These are phyloP conservation scores for Bassia scoparia DNA, from an alignment of 148 eudicot genomes.

Conservation along the genomic window DNA sequence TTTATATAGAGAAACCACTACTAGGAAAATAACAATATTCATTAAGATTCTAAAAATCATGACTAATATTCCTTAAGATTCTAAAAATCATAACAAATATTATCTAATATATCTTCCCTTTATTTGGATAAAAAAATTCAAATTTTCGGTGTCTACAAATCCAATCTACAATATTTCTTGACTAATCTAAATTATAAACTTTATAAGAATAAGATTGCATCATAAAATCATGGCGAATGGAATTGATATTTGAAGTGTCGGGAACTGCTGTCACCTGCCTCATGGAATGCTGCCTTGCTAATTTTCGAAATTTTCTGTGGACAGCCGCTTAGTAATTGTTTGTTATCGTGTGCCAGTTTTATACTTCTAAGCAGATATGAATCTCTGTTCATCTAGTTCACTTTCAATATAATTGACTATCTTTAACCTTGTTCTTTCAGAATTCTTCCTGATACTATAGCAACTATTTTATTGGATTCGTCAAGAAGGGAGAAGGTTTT, in stretches of 20 bases:
- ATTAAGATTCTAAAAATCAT: too few species aligned
- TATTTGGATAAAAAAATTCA: too few species aligned
- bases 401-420: not conserved
- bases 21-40: too few species aligned
- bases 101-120: too few species aligned
- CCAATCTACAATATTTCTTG: too few species aligned
- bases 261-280: not conserved
- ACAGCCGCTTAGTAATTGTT: not conserved
- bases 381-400: not conserved
- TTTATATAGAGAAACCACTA: too few species aligned
- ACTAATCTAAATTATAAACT: too few species aligned
- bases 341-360: not conserved
- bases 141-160: too few species aligned
- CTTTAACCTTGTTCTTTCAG: slow-evolving; percentile 35
- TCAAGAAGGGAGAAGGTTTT: slow-evolving; percentile 64
- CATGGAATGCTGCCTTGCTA: not conserved
- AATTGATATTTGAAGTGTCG: not conserved
- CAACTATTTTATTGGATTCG: slow-evolving; percentile 66
- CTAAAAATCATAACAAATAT: too few species aligned
- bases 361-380: slow-evolving; percentile 2
- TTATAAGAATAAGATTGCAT: too few species aligned
- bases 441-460: slow-evolving; percentile 66
- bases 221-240: not conserved
- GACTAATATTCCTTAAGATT: too few species aligned
- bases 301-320: not conserved